Conservation (phyloP, 108 stramenopile genomes). For the Nannochloropsis granulata region DNA sequence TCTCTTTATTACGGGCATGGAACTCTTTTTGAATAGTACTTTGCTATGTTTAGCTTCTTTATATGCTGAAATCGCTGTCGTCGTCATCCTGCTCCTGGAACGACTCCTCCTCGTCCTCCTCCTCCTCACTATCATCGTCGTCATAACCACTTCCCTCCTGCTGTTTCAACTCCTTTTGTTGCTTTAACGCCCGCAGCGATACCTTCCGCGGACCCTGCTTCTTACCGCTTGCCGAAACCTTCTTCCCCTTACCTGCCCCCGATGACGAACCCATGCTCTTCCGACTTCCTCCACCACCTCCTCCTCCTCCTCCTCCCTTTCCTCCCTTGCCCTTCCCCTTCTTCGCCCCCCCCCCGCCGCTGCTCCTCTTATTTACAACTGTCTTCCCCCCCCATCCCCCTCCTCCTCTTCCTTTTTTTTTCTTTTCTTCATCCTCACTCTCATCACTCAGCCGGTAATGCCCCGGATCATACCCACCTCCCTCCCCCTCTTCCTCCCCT, state of each 20-base stretch:
- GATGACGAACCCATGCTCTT: background rate
- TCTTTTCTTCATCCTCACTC: too few relatives aligned
- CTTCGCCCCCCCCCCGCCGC: background rate
- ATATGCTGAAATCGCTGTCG: background rate
- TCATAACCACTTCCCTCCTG: background rate
- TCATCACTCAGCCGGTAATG: too few relatives aligned
- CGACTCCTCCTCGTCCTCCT: background rate
- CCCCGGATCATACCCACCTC: background rate
- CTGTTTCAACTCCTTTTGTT: background rate
- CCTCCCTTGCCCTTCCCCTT: background rate
- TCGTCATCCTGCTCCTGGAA: background rate
- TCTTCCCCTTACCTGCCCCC: background rate
- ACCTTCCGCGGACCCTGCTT: background rate
- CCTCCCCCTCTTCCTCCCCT: background rate
- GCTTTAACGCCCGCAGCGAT: background rate
- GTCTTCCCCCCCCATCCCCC: background rate
- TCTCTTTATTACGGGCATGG: too few relatives aligned
- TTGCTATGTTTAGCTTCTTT: background rate
- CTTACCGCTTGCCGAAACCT: background rate
- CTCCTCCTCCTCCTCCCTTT: background rate
- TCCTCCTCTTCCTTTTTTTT: background rate
- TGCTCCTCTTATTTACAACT: background rate
- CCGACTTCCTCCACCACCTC: background rate
- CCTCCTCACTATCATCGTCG: background rate
- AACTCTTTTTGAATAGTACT: background rate